phyloP scores from a whole-genome alignment of 768 basidiomycete species.

The Omphalotus guepiniiformis region DNA sequence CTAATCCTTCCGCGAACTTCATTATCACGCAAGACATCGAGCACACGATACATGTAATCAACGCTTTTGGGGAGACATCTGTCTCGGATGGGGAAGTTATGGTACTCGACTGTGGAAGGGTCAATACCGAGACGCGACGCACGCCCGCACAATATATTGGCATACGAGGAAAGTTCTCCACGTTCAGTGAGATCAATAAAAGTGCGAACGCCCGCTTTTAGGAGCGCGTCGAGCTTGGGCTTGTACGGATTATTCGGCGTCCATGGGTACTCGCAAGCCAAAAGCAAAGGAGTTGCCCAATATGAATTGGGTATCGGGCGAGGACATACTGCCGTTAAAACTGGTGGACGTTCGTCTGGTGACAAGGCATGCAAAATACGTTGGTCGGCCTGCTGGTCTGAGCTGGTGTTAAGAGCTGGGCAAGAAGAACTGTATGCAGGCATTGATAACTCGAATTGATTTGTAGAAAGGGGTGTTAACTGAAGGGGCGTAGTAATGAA shows the following conservation, averaged over 20 bases:
- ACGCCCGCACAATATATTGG: conserved; percentile 47
- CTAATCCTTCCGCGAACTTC: conserved; percentile 51
- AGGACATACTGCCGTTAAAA: conserved; percentile 16
- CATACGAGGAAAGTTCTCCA: conserved; percentile 71
- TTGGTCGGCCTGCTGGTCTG: conserved; percentile 10
- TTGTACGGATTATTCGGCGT: conserved; percentile 49
- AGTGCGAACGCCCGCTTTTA: conserved; percentile 68
- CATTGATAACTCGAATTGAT: not conserved
- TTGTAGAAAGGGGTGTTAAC: not conserved
- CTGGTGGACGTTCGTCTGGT: conserved; percentile 10
- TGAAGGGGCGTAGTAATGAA: not conserved
- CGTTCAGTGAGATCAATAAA: conserved; percentile 83
- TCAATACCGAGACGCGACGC: conserved; percentile 55
- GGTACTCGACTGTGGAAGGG: conserved; percentile 56
- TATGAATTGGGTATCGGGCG: conserved; percentile 83
- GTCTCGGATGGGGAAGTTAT: conserved; percentile 76
- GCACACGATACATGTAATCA: conserved; percentile 54
- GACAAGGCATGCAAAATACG: conserved; percentile 12
- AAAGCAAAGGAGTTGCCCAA: conserved; percentile 70
- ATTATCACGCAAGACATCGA: conserved; percentile 58
- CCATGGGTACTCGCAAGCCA: conserved; percentile 85
- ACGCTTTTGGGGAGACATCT: conserved; percentile 58
- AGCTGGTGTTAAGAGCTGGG: not conserved
- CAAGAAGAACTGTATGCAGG: not conserved
- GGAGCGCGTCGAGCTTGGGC: conserved; percentile 72